phyloP scores from a whole-genome alignment of 192 early-diverging fungal species.

The Dissophora globulifera region DNA sequence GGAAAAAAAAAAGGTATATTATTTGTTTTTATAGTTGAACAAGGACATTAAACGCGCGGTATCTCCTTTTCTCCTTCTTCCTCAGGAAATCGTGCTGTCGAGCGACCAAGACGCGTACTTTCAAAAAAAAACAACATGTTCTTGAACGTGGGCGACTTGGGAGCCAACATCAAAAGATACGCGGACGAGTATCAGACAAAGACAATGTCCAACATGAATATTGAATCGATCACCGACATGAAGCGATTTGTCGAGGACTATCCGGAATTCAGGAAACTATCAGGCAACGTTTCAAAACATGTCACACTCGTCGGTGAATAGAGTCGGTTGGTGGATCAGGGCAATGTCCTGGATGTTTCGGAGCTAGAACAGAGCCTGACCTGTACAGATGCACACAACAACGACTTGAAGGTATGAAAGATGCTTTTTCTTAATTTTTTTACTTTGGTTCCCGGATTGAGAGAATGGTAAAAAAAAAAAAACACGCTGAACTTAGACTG shows the following conservation, averaged over 20 bases:
- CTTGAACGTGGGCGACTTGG: slow-evolving; percentile 94
- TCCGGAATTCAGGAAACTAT: slow-evolving; percentile 96
- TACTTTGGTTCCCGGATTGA: not conserved
- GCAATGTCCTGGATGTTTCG: slow-evolving; percentile 83
- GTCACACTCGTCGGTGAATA: slow-evolving; percentile 98
- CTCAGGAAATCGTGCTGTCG: slow-evolving; percentile 89
- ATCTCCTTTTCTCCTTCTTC: not conserved
- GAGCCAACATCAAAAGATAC: slow-evolving; percentile 92
- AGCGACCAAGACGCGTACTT: slow-evolving; percentile 94
- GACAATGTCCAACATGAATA: slow-evolving; percentile 88
- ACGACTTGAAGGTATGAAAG: slow-evolving; percentile 88
- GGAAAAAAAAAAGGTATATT: too few relatives aligned
- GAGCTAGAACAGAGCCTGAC: slow-evolving; percentile 97
- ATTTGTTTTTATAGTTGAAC: too few relatives aligned
- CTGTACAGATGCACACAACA: slow-evolving; percentile 84
- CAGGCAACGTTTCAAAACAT: slow-evolving; percentile 98
- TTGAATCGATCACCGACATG: slow-evolving; percentile 98
- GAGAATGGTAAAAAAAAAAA: too few relatives aligned
- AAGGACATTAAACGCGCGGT: too few relatives aligned
- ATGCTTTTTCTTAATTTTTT: too few relatives aligned
- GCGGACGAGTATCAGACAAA: slow-evolving; percentile 95
- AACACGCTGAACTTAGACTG: too few relatives aligned
- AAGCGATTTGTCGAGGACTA: slow-evolving; percentile 99
- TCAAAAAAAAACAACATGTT: slow-evolving; percentile 89
- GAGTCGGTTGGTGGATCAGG: slow-evolving; percentile 79